Evolutionary conservation across 768 basidiomycete species (phyloP), one percentile per base, ranked within the genome.

Genomic region (Calocybe indica): DNA sequence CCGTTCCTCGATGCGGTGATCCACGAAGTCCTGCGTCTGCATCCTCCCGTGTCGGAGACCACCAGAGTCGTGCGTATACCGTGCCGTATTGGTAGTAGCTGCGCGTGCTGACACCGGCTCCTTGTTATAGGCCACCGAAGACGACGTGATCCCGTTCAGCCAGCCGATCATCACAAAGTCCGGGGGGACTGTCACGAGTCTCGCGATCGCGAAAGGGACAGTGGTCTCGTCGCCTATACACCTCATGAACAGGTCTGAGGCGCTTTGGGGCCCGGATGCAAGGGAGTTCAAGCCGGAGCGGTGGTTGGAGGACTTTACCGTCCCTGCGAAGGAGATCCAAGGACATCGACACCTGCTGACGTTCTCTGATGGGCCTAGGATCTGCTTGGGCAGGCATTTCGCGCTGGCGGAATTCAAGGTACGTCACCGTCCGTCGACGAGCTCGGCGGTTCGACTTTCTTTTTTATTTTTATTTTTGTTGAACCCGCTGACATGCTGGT

Each of bases 231-330:
- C 74, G 2, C 72, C 76, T 1, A 68, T 82, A 29, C 45, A 58
- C 5, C 62, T 64, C 13, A 66, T 80, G 42, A 83, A 85, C 58
- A 59, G 66, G 5, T 74, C 76, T n/a, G 68, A 68, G 45, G 61
- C 59, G 1, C 58, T 83, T 31, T 88, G 86, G 85, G 85, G 85
- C 1, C 55, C 68, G 0, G 74, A 81, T 48, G 74, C 81, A 3
- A 69, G 72, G 15, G 71, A 72, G 40, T 88, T 81, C 59, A 67
- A 74, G 36, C 85, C 85, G 0, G 79, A 80, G 46, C 68, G 85
- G 5, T 88, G 86, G 85, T 63, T 86, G 7, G 53, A 53, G 5
- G 60, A 63, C 5, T 62, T 61, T 10, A 59, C 63, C 1, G 50
- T 51, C 12, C 44, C 49, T 29, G 68, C 70, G 0, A 70, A 69